A percentile compares a stretch with the other conserved stretches of the same genome.
phyloP scores from a whole-genome alignment of 2,329 filamentous ascomycete species.

The Aspergillus alliaceus region DNA sequence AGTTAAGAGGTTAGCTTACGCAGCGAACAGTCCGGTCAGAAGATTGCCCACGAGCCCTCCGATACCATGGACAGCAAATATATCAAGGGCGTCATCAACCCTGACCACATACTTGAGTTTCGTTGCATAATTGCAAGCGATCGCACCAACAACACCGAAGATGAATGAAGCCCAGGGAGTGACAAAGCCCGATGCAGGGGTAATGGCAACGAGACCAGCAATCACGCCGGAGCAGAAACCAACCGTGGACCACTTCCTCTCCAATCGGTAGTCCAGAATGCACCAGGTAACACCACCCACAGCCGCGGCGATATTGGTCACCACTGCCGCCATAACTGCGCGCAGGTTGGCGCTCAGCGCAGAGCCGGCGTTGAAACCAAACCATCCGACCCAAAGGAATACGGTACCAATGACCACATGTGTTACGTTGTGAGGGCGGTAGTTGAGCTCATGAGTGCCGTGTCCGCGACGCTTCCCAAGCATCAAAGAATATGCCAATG shows the following conservation, averaged over 20 bases:
- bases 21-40: constrained; percentile 78
- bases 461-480: constrained; percentile 82
- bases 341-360: constrained; percentile 79
- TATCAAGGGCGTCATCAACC: constrained; percentile 84
- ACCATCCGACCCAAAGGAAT: constrained; percentile 95
- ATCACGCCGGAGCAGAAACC: constrained; percentile 91
- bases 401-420: constrained; percentile 91
- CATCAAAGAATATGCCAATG: constrained; percentile 88
- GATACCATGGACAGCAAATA: constrained; percentile 79
- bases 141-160: constrained; percentile 73
- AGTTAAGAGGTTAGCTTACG: constrained; percentile 46
- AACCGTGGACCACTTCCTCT: constrained; percentile 89
- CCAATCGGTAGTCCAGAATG: constrained; percentile 81
- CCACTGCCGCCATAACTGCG: constrained; percentile 80
- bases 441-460: constrained; percentile 84
- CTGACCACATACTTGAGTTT: constrained; percentile 83
- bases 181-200: constrained; percentile 82
- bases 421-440: constrained; percentile 88
- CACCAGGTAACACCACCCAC: constrained; percentile 88
- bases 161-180: constrained; percentile 81
- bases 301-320: constrained; percentile 82
- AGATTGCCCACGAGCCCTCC: constrained; percentile 79
- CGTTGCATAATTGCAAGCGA: constrained; percentile 83
- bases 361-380: constrained; percentile 89
- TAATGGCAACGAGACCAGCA: constrained; percentile 83